Base-by-base conservation (phyloP, 2,329 filamentous ascomycete species). In the Neofusicoccum cordaticola region DNA sequence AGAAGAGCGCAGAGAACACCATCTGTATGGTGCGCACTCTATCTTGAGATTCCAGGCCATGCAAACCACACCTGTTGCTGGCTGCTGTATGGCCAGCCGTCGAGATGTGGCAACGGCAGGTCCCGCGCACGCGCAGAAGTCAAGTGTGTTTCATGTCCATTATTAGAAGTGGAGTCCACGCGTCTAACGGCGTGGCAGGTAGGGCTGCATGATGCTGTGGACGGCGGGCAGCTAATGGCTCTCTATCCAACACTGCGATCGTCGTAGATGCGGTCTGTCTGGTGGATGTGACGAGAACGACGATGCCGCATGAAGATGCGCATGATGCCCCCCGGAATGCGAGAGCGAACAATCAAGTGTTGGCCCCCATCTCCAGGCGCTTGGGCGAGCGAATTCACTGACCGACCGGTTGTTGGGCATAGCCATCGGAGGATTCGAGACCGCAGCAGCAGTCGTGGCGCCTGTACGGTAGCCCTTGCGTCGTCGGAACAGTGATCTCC, bases 371-470 rank as follows among this genome's bases (percentile, higher is more conserved):
- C 12, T 11, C 17, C 12, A 34, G 11, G n/a, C 27, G 53, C 27
- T 13, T 45, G 56, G 42, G 42, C 41, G 42, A 47, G 56, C 56
- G 37, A 45, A 22, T 60, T 60, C 42, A 22, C 42, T 12, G 56
- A 19, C 56, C 56, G 56, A 60, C 42, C 11, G 37, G 9, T 39
- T 35, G 42, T 60, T 48, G 42, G 27, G 56, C 56, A 60, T 60
- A 60, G 56, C 56, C 56, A 47, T 60, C 56, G 56, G 56, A 60
- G 56, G 56, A 60, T 60, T 60, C 56, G 56, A 60, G 56, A 19
- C 56, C 56, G 56, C 56, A 60, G 56, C 56, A 47, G 42, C 15
- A 60, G 56, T 47, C 56, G 56, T 60, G 56, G 56, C 56, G 56
- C 56, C 42, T 47, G 56, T 60, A 42, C 45, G 19, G 45, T 11